Base-by-base conservation (phyloP, 176 grass and related monocot genomes). In the Poa annua region DNA sequence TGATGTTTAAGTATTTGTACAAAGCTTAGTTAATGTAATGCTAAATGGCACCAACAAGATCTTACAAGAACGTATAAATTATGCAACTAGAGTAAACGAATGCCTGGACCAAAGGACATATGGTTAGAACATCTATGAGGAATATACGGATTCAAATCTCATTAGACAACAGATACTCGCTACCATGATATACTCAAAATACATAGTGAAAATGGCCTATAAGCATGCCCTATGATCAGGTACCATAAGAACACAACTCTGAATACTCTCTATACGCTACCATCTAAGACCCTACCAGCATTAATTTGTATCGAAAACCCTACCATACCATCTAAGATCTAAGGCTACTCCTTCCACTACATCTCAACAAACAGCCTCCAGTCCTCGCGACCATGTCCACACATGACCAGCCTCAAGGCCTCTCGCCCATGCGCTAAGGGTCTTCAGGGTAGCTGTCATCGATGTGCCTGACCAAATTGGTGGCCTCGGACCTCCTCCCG, bases 361-460 rank as follows among this genome's bases (percentile, higher is more conserved):
- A 98, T 92, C 20, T 93, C 96, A 80, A 93, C 91, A 90, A 95
- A 89, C 51, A 98, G 42, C n/a, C 48, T 29, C 29, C 1, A 29
- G 29, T 29, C 29, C 29, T 29, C 29, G 29, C 29, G 29, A 29
- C 29, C 29, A 29, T 29, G 29, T 29, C 29, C 29, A 29, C 29
- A 29, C 29, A 29, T 29, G 29, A 29, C 29, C 29, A 29, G 29
- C 29, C 29, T 65, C 19, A 95, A 50, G 0, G 80, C 86, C 88
- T 92, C 87, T 29, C 8, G 41, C 62, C 95, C 66, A 84, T 72
- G 90, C 12, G 91, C 90, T 63, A 93, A 80, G 1, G 83, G 85
- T 88, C 80, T 2, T 74, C 59, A 47, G 65, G 85, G 66, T 87
- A 95, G 20, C 87, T 89, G 64, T 85, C 84, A 69, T 92, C 89